Base-by-base conservation (phyloP, 805 yeast genomes). In the Pichia scutulata region DNA sequence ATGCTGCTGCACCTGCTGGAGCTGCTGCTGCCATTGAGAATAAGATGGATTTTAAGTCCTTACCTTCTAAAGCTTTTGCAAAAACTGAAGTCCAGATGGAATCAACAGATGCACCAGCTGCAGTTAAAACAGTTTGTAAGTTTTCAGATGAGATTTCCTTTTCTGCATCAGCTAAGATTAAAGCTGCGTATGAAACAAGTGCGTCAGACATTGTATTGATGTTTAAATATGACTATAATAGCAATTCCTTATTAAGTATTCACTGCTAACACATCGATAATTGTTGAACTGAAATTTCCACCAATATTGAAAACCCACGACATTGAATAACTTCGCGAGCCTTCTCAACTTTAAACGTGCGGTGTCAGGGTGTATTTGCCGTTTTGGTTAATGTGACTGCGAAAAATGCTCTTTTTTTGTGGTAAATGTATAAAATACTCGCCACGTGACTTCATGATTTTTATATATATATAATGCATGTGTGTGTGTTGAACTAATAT, bases 101-200 rank as follows among this genome's bases (percentile, higher is more conserved):
- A 64, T 86, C 95, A 68, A 85, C 87, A 52, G 78, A 74, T 68
- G 89, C 82, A 71, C 88, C 86, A 63, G 96, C 96, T 64, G 95
- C 87, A 67, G 75, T 68, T 72, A 88, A 75, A 70, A 88, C 74
- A 60, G 93, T 73, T 68, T 81, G 72, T 65, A 88, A 77, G 80
- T 87, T 88, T 73, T 86, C 92, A 63, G 93, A 69, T 52, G 70
- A 53, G 82, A 93, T 81, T 75, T 90, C 97, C 70, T 89, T 77
- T 69, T 89, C 97, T 69, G 97, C 88, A 72, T 92, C 99, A 63
- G 97, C 96, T 75, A 92, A 82, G 78, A 92, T 89, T 75, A 92
- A 84, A 70, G 98, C 96, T 74, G 99, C 98, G 86, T 89, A 89
- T 66, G 97, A 86, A 71, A 89, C 88, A 71, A 92, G 83, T 69